A percentile compares a stretch with the other conserved stretches of the same genome.
Evolutionary conservation across 2,329 filamentous ascomycete species (phyloP).

Genomic region (Penicillium sclerotigenum): DNA sequence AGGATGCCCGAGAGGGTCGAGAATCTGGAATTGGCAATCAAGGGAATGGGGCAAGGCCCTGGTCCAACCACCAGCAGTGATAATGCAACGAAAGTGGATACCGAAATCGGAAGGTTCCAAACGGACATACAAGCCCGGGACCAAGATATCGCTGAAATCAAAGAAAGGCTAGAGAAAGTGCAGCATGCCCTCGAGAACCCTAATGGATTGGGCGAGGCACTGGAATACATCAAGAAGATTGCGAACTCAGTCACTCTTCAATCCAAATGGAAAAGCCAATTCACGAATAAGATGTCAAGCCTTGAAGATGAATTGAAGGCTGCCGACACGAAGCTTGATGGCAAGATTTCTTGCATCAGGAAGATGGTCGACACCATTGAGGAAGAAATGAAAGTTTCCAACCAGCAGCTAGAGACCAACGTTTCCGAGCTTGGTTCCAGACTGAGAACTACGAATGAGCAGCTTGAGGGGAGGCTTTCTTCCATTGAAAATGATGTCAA

Average conservation of each 20-base stretch:
- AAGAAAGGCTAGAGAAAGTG: neutral
- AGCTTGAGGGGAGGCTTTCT: neutral
- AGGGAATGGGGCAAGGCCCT: neutral
- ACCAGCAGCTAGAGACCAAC: neutral
- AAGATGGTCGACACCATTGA: neutral
- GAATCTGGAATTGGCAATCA: conserved; percentile 19
- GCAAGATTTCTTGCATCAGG: neutral
- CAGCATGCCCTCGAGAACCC: neutral
- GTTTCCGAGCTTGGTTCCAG: neutral
- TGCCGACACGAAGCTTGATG: neutral
- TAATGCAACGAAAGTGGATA: neutral
- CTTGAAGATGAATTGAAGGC: neutral
- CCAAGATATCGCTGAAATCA: neutral
- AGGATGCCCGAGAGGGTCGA: conserved; percentile 8
- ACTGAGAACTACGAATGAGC: neutral
- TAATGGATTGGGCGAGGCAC: neutral
- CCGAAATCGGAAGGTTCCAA: neutral
- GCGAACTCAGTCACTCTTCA: neutral
- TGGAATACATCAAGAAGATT: neutral
- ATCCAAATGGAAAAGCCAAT: neutral
- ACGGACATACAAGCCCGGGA: neutral
- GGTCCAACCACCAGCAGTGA: neutral
- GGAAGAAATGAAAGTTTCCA: neutral
- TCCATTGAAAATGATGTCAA: neutral
- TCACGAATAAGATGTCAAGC: neutral